phyloP scores from a whole-genome alignment of 768 basidiomycete species.

The Phanerochaete carnosa region DNA sequence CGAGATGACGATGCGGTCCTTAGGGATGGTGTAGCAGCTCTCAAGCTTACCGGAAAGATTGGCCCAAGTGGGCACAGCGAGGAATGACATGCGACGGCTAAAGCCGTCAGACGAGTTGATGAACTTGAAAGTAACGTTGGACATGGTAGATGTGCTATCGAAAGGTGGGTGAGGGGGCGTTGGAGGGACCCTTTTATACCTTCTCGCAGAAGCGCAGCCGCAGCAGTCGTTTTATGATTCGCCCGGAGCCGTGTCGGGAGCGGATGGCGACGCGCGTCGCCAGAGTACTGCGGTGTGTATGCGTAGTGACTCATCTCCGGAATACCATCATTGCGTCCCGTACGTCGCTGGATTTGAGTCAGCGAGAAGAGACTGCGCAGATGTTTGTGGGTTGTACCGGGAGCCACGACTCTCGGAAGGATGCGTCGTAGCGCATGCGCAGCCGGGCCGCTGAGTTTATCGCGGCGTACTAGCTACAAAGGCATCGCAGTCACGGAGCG shows the following conservation, averaged over 20 bases:
- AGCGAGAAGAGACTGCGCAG: too few relatives aligned
- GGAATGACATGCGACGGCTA: slow-evolving; percentile 55
- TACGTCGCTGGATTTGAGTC: too few relatives aligned
- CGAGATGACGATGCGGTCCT: slow-evolving; percentile 55
- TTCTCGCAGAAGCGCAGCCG: background rate
- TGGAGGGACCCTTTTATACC: background rate
- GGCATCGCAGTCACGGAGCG: too few relatives aligned
- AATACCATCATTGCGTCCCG: too few relatives aligned
- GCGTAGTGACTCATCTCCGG: too few relatives aligned
- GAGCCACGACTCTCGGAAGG: too few relatives aligned
- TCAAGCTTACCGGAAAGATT: slow-evolving; percentile 52
- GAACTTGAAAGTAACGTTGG: slow-evolving; percentile 57
- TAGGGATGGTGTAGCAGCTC: slow-evolving; percentile 48
- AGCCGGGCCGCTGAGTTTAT: too few relatives aligned
- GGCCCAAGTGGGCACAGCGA: slow-evolving; percentile 46
- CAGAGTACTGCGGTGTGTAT: too few relatives aligned
- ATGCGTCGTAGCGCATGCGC: too few relatives aligned
- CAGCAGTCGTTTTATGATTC: background rate
- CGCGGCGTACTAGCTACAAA: too few relatives aligned
- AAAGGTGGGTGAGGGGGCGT: background rate
- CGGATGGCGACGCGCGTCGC: slow-evolving; percentile 21
- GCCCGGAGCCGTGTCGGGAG: background rate
- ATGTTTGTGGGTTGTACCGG: too few relatives aligned
- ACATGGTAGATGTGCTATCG: slow-evolving; percentile 30
- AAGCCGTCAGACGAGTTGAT: slow-evolving; percentile 39